phyloP scores from a whole-genome alignment of 169 alveolate genomes.

The Plasmodium gonderi region DNA sequence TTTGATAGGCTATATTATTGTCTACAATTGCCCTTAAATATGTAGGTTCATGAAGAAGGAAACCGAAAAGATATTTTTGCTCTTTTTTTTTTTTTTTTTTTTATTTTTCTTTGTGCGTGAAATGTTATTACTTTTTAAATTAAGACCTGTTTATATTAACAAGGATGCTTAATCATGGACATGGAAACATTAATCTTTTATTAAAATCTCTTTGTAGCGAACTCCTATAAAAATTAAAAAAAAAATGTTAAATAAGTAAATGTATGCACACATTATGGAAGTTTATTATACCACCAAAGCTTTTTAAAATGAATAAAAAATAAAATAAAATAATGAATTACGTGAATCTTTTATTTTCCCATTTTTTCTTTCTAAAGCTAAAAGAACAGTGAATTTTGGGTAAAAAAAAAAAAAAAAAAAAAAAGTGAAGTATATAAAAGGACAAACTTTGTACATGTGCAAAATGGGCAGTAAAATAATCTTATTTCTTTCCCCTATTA shows the following conservation, averaged over 20 bases:
- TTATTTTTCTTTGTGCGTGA: too few relatives aligned
- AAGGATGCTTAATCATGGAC: not conserved
- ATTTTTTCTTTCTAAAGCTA: not conserved
- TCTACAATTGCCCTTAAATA: not conserved
- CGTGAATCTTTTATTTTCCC: not conserved
- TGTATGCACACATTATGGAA: not conserved
- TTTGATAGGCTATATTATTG: not conserved
- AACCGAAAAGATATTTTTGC: not conserved
- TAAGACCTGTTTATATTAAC: not conserved
- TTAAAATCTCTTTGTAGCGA: not conserved
- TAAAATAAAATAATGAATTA: too few relatives aligned
- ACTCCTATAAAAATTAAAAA: not conserved
- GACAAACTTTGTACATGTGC: not conserved
- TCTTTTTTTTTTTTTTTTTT: too few relatives aligned
- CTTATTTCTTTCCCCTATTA: not conserved
- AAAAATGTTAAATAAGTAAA: constrained; percentile 1
- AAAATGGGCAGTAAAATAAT: not conserved
- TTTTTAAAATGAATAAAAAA: constrained; percentile 8
- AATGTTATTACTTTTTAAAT: not conserved
- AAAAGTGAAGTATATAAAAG: not conserved
- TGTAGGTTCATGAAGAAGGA: not conserved
- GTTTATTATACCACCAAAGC: not conserved
- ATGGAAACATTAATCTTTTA: not conserved
- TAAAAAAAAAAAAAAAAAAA: not conserved
- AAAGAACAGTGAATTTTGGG: not conserved